Base-by-base conservation (phyloP, 345 rosid genomes). In the Nephelium lappaceum region DNA sequence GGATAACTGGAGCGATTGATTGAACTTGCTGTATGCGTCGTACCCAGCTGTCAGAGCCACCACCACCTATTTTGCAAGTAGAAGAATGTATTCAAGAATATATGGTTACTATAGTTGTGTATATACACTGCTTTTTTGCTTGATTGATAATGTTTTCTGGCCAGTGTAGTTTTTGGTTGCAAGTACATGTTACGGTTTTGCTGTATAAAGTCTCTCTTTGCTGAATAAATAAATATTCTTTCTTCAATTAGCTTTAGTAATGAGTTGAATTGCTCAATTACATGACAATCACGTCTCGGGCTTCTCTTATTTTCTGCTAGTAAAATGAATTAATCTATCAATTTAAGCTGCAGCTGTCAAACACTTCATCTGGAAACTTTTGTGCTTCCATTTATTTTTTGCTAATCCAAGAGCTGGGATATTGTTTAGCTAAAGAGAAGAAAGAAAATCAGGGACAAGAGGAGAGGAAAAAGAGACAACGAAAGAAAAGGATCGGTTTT, bases 1-100 rank as follows among this genome's bases (percentile, higher is more conserved):
- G 77, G 95, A 95, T 81, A 86, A 85, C 69, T 91, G 98, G 95
- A 92, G 95, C 25, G 95, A 95, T 71, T 88, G 82, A 86, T 57
- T 23, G 55, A 41, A 71, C n/a, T 9, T 49, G 57, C 79, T 21
- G 39, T 65, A 67, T 68, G 24, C 0, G 4, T 38, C 41, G n/a
- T 15, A 66, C 49, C 21, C 49, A 8, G 69, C 53, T 43, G 21
- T 39, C n/a, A 31, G n/a, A 55, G 47, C 78, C 5, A 41, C 25
- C 12, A 23, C 8, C 69, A 25, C 49, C 14, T 23, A 3, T 19
- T 41, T 3, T 62, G 21, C 12, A 12, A 11, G 60, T 27, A 53
- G 62, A 74, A 15, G 57, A 63, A 51, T 31, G 18, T 11, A 6
- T 24, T 65, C 18, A 42, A 74, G 60, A 15, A 42, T 31, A 19